Evolutionary conservation across 352 stramenopile genomes (phyloP).

Genomic region (Globisporangium orthogonon): DNA sequence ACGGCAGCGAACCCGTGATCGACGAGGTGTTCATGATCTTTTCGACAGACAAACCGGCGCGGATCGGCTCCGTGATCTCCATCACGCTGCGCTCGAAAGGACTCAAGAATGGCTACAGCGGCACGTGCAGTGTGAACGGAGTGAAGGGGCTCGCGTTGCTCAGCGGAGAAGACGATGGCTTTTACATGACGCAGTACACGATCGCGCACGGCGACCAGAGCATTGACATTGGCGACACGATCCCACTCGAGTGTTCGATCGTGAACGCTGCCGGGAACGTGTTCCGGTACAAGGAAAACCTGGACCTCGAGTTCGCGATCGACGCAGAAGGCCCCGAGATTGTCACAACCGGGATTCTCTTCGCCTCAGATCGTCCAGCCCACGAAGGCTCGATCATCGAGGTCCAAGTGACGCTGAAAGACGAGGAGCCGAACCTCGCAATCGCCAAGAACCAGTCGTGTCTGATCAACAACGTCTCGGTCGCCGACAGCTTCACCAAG

Average conservation of each 20-base stretch:
- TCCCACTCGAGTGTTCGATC: slow-evolving; percentile 39
- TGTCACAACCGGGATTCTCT: slow-evolving; percentile 36
- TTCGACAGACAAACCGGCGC: slow-evolving; percentile 52
- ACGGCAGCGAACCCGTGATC: slow-evolving; percentile 28
- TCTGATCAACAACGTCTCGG: slow-evolving; percentile 55
- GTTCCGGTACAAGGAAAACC: slow-evolving; percentile 27
- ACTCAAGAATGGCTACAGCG: slow-evolving; percentile 36
- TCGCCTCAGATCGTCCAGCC: slow-evolving; percentile 49
- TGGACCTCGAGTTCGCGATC: slow-evolving; percentile 44
- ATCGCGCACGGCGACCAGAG: slow-evolving; percentile 33
- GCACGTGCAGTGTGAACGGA: slow-evolving; percentile 43
- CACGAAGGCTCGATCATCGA: slow-evolving; percentile 65
- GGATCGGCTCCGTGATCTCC: slow-evolving; percentile 46
- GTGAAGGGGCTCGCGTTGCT: slow-evolving; percentile 31
- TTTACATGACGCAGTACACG: slow-evolving; percentile 68
- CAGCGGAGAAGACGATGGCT: slow-evolving; percentile 40
- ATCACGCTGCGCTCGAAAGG: slow-evolving; percentile 37
- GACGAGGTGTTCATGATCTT: slow-evolving; percentile 54
- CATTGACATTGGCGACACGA: slow-evolving; percentile 19
- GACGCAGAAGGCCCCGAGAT: slow-evolving; percentile 41
- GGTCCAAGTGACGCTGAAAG: slow-evolving; percentile 38
- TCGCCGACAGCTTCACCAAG: slow-evolving; percentile 41
- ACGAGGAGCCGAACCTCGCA: slow-evolving; percentile 30
- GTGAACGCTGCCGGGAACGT: slow-evolving; percentile 33
- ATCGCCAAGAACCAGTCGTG: slow-evolving; percentile 33